These are phyloP conservation scores for Prunus kanzakura DNA, from an alignment of 306 rosid species.

Conservation along the genomic window DNA sequence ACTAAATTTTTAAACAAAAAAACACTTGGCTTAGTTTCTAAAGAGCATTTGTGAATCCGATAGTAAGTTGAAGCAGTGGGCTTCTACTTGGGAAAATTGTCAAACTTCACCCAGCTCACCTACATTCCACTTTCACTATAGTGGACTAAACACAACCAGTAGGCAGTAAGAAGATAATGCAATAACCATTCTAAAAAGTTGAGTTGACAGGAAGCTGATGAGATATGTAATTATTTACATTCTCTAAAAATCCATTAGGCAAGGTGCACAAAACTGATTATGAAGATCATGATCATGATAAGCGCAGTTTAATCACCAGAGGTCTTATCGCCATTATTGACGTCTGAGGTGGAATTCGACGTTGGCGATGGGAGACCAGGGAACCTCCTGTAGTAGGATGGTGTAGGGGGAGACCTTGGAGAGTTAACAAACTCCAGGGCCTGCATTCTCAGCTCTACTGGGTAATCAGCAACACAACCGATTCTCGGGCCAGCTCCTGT, in stretches of 20 bases:
- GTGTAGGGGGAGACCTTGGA: conserved; percentile 56
- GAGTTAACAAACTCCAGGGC: conserved; percentile 82
- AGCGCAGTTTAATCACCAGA: conserved; percentile 21
- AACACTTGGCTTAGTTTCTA: too few relatives aligned
- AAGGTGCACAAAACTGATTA: conserved; percentile 17
- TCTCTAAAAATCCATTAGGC: conserved; percentile 18
- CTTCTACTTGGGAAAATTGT: background rate
- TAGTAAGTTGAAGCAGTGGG: background rate
- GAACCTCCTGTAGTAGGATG: conserved; percentile 28
- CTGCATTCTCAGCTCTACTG: conserved; percentile 67
- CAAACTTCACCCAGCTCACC: background rate
- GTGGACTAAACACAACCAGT: conserved; percentile 14
- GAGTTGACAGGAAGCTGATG: conserved; percentile 22
- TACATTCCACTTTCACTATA: background rate
- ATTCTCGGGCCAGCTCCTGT: conserved; percentile 98
- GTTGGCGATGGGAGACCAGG: conserved; percentile 40
- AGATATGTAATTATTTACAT: conserved; percentile 7
- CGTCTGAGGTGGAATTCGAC: conserved; percentile 16
- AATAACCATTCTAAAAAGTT: conserved; percentile 23
- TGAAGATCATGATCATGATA: background rate
- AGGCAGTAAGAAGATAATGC: background rate
- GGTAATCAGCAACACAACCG: conserved; percentile 93
- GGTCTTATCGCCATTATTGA: conserved; percentile 18
- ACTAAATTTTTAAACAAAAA: too few relatives aligned
- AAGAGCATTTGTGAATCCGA: too few relatives aligned